These are phyloP conservation scores for Phytophthora tentaculata DNA, from an alignment of 352 stramenopile genomes.

Conservation along the genomic window DNA sequence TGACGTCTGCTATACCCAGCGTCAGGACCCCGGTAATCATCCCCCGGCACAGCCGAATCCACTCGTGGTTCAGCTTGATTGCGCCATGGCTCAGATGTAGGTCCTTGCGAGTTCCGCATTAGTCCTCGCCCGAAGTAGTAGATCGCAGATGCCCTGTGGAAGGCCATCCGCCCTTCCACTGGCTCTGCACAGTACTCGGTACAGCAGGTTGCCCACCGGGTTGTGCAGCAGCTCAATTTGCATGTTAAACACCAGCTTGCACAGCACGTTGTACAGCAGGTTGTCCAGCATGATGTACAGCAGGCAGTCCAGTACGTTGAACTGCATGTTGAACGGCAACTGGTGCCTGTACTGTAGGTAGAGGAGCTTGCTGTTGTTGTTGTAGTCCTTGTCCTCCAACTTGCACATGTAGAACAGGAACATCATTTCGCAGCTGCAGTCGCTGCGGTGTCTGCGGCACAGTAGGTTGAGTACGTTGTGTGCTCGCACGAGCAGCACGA, in stretches of 20 bases:
- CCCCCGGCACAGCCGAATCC: background rate
- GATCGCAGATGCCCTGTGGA: background rate
- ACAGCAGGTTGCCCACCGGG: background rate
- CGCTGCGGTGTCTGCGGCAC: background rate
- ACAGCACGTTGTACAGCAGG: too few species aligned
- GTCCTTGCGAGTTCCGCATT: background rate
- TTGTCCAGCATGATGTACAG: too few species aligned
- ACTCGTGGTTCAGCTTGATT: background rate
- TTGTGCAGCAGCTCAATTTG: too few species aligned
- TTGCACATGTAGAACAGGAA: background rate
- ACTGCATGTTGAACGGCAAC: too few species aligned
- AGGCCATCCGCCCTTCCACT: background rate
- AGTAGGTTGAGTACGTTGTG: background rate
- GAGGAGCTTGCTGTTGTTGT: background rate
- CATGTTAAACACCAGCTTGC: too few species aligned
- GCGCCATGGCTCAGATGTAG: background rate
- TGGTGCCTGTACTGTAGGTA: too few species aligned
- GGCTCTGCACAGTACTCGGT: background rate
- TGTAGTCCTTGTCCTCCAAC: background rate
- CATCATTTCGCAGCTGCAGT: background rate
- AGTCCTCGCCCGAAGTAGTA: background rate
- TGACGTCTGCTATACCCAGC: background rate
- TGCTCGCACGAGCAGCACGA: background rate
- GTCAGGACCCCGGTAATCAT: background rate
- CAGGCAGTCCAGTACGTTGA: too few species aligned